phyloP scores from a whole-genome alignment of 2,329 filamentous ascomycete species.

The Zymoseptoria pseudotritici region DNA sequence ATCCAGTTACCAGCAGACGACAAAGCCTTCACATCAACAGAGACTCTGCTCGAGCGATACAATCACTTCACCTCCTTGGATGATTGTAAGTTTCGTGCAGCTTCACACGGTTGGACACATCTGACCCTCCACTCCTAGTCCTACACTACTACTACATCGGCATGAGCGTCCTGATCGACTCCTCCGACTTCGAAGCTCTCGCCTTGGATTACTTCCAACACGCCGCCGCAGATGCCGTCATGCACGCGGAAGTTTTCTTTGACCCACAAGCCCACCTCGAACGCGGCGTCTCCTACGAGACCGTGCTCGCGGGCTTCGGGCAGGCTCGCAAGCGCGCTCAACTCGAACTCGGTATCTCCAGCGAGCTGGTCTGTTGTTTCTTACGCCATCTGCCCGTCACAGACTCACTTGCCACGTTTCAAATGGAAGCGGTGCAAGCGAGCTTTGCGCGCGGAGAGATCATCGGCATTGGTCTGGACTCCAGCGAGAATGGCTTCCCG shows the following conservation, averaged over 20 bases:
- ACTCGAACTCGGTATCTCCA: constrained; percentile 56
- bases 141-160: constrained; percentile 66
- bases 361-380: constrained; percentile 64
- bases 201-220: constrained; percentile 64
- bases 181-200: constrained; percentile 64
- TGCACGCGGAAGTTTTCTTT: constrained; percentile 72
- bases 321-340: constrained; percentile 55
- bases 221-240: constrained; percentile 57
- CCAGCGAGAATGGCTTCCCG: constrained; percentile 43
- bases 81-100: constrained; percentile 57
- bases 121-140: background rate
- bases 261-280: constrained; percentile 68
- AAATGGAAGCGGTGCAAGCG: constrained; percentile 35
- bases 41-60: constrained; percentile 57
- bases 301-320: constrained; percentile 57
- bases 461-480: constrained; percentile 60
- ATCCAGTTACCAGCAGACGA: constrained; percentile 52
- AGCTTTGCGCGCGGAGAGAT: constrained; percentile 45
- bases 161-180: constrained; percentile 59
- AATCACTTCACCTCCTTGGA: constrained; percentile 61
- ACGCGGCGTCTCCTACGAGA: constrained; percentile 56
- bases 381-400: constrained; percentile 59
- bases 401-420: constrained; percentile 46
- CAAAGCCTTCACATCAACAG: constrained; percentile 54
- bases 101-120: background rate